These are phyloP conservation scores for Monascus ruber DNA, from an alignment of 2,329 filamentous ascomycete genomes.

Conservation along the genomic window DNA sequence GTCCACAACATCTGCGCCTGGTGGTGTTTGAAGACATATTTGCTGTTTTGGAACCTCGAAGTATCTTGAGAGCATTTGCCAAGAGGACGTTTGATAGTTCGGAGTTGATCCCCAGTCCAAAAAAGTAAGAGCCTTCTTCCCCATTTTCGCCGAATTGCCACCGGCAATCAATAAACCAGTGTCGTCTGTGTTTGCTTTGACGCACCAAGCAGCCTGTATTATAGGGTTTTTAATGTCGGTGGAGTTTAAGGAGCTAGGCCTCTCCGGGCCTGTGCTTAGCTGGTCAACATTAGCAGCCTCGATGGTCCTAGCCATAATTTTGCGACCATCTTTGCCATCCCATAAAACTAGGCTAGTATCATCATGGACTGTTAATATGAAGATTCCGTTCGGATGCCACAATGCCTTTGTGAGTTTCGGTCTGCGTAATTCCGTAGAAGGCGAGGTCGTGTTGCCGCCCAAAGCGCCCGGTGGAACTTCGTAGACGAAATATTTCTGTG, in stretches of 20 bases:
- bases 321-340: slow-evolving; percentile 79
- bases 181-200: slow-evolving; percentile 85
- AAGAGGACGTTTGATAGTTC: slow-evolving; percentile 80
- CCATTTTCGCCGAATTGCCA: slow-evolving; percentile 56
- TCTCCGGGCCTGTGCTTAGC: slow-evolving; percentile 39
- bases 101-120: slow-evolving; percentile 83
- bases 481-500: slow-evolving; percentile 73
- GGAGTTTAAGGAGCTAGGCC: slow-evolving; percentile 34
- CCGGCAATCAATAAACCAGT: slow-evolving; percentile 80
- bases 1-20: slow-evolving; percentile 63
- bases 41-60: slow-evolving; percentile 65
- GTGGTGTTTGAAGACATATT: slow-evolving; percentile 61
- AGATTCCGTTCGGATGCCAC: slow-evolving; percentile 93
- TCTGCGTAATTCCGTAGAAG: slow-evolving; percentile 50
- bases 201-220: slow-evolving; percentile 78
- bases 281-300: slow-evolving; percentile 63
- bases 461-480: slow-evolving; percentile 68
- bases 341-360: slow-evolving; percentile 89
- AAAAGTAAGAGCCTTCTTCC: slow-evolving; percentile 70
- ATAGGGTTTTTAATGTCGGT: slow-evolving; percentile 61
- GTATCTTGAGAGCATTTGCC: slow-evolving; percentile 69
- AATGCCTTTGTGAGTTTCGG: slow-evolving; percentile 71
- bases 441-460: slow-evolving; percentile 58
- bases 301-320: slow-evolving; percentile 73
- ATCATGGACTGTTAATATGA: slow-evolving; percentile 75